Conservation (phyloP, 495 filamentous ascomycete species). For the Aspergillus biplanus region DNA sequence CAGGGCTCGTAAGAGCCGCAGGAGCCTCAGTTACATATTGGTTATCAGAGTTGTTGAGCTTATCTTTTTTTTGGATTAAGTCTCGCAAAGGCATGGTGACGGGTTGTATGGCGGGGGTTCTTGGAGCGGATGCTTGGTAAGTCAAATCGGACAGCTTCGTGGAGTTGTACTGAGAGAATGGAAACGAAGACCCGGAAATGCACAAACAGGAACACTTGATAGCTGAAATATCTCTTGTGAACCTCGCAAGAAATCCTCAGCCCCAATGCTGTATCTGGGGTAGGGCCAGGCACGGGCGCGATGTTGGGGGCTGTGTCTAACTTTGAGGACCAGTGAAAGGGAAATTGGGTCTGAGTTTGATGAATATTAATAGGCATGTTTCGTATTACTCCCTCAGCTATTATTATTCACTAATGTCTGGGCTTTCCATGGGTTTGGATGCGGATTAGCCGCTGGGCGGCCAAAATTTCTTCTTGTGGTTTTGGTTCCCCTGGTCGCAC, state of each 20-base stretch:
- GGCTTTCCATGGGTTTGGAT: constrained; percentile 16
- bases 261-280: constrained; percentile 6
- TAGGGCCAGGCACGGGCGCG: constrained; percentile 9
- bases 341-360: constrained; percentile 1
- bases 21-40: constrained; percentile 18
- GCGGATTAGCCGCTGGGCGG: constrained; percentile 21
- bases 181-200: constrained; percentile 5
- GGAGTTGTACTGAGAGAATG: not conserved
- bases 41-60: constrained; percentile 40
- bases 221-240: constrained; percentile 7
- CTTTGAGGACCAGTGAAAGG: constrained; percentile 9
- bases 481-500: constrained; percentile 7
- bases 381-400: not conserved
- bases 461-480: constrained; percentile 10
- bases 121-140: constrained; percentile 13
- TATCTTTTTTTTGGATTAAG: constrained; percentile 74
- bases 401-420: constrained; percentile 10
- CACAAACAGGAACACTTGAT: not conserved
- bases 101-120: constrained; percentile 16
- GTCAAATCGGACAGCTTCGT: constrained; percentile 1
- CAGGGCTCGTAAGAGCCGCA: constrained; percentile 25
- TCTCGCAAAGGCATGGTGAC: constrained; percentile 70
- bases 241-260: constrained; percentile 1
- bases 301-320: constrained; percentile 19
- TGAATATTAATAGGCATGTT: constrained; percentile 12